Evolutionary conservation across 805 yeast species (phyloP).

Genomic region (Nematodospora valgi): DNA sequence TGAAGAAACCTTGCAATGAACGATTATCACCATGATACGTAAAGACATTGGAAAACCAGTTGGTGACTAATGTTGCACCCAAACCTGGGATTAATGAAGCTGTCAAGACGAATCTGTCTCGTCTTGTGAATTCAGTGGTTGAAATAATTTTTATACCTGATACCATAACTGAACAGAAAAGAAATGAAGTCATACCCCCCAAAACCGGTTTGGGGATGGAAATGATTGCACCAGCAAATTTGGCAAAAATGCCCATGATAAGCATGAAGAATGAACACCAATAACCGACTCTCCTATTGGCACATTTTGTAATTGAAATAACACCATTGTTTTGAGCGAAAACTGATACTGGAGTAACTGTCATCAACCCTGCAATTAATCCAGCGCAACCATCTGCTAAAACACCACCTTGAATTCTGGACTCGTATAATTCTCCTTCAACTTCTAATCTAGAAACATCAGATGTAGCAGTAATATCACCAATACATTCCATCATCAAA

Average conservation of each 20-base stretch:
- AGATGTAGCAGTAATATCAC: slow-evolving; percentile 91
- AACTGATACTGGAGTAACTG: slow-evolving; percentile 85
- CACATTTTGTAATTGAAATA: slow-evolving; percentile 87
- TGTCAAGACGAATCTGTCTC: slow-evolving; percentile 71
- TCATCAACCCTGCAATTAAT: slow-evolving; percentile 68
- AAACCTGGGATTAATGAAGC: slow-evolving; percentile 63
- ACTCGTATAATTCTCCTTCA: slow-evolving; percentile 77
- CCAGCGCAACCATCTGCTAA: slow-evolving; percentile 87
- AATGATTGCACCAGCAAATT: slow-evolving; percentile 85
- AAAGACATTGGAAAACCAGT: slow-evolving; percentile 64
- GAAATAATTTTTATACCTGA: slow-evolving; percentile 70
- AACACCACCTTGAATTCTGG: slow-evolving; percentile 90
- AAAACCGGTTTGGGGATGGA: slow-evolving; percentile 48
- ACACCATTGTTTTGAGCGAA: slow-evolving; percentile 97
- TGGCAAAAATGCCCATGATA: slow-evolving; percentile 83
- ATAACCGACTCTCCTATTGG: slow-evolving; percentile 76
- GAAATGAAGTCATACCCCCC: slow-evolving; percentile 85
- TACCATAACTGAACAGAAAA: slow-evolving; percentile 73
- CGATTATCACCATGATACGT: slow-evolving; percentile 62
- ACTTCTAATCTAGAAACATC: slow-evolving; percentile 86
- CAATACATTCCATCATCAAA: slow-evolving; percentile 89
- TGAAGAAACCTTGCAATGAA: slow-evolving; percentile 56
- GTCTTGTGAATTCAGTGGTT: slow-evolving; percentile 58
- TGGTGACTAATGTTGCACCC: slow-evolving; percentile 61
- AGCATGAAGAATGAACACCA: slow-evolving; percentile 78